Evolutionary conservation across 768 basidiomycete species (phyloP), one percentile per base, ranked within the genome.

Genomic region (Mycena chlorophos): DNA sequence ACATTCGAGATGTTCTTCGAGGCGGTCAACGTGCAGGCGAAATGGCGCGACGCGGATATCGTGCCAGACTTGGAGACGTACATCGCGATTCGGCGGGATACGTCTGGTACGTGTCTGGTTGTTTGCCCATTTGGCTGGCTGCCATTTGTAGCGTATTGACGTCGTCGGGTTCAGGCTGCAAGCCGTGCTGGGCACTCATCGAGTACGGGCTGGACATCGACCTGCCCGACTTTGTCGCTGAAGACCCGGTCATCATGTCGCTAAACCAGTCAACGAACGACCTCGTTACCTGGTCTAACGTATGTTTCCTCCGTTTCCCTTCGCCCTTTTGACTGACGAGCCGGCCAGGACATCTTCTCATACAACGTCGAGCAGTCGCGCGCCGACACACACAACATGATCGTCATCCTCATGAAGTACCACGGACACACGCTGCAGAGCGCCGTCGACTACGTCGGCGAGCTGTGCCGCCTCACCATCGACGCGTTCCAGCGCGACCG

Each of bases 211-310:
- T 85, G 51, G 78, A 81, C 60, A 81, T 91, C 52, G 81, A 87
- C 56, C 76, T 91, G 23, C 89, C 89, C 1, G 85, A 88, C 61
- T 80, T 73, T 56, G 87, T 90, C 29, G 82, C 83, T 66, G 80
- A 85, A 14, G 79, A 90, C 65, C 86, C 85, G 2, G 65, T 82
- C 51, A 78, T 91, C 22, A 70, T 68, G 52, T 77, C 78, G 51
- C 76, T 91, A 51, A 83, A 83, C 48, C 82, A 89, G 64, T 78
- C 82, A 19, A 77, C 89, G 19, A 91, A 91, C 55, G 89, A 91
- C 61, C 75, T 91, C 51, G 86, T 91, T 51, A 84, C 87, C n/a
- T 89, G 87, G 88, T 88, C 88, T 19, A 91, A 91, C 65, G 89
- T 89, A 68, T 64, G 83, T 65, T 48, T 40, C 43, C 40, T 54